These are phyloP conservation scores for Paracamarosporium sp. DNA, from an alignment of 2,329 filamentous ascomycete genomes.

Conservation along the genomic window DNA sequence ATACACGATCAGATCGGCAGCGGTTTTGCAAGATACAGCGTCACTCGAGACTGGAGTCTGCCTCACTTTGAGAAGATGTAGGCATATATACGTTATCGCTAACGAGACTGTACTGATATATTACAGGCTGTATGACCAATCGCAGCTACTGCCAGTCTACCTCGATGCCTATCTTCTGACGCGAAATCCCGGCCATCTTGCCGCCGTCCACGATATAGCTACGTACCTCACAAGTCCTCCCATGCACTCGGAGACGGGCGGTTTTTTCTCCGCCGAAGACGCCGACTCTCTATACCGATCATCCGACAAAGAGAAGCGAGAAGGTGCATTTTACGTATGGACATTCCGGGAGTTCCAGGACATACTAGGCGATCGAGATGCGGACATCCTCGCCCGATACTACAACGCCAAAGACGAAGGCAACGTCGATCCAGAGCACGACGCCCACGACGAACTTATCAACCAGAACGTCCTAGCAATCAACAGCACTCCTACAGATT, in stretches of 20 bases:
- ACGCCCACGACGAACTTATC: slow-evolving; percentile 92
- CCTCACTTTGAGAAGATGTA: slow-evolving; percentile 96
- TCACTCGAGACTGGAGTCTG: slow-evolving; percentile 89
- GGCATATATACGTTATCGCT: slow-evolving; percentile 4
- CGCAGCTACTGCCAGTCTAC: slow-evolving; percentile 82
- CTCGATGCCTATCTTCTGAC: slow-evolving; percentile 82
- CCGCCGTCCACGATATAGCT: slow-evolving; percentile 80
- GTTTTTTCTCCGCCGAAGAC: slow-evolving; percentile 87
- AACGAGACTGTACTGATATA: slow-evolving; percentile 6
- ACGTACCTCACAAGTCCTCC: slow-evolving; percentile 81
- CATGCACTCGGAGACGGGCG: slow-evolving; percentile 71
- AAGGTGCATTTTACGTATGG: slow-evolving; percentile 96
- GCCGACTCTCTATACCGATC: slow-evolving; percentile 80
- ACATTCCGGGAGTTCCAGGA: slow-evolving; percentile 84
- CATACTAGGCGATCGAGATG: slow-evolving; percentile 72
- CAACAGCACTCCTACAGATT: slow-evolving; percentile 68
- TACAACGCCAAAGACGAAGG: slow-evolving; percentile 86
- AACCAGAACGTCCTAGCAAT: slow-evolving; percentile 89
- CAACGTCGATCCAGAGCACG: slow-evolving; percentile 81
- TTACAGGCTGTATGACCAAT: slow-evolving; percentile 79
- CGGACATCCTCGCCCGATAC: slow-evolving; percentile 78
- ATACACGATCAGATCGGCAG: slow-evolving; percentile 79
- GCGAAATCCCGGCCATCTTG: slow-evolving; percentile 73
- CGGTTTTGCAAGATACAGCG: slow-evolving; percentile 84
- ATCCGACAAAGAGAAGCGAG: slow-evolving; percentile 81